phyloP scores from a whole-genome alignment of 768 basidiomycete genomes.

The Pisolithus tinctorius region DNA sequence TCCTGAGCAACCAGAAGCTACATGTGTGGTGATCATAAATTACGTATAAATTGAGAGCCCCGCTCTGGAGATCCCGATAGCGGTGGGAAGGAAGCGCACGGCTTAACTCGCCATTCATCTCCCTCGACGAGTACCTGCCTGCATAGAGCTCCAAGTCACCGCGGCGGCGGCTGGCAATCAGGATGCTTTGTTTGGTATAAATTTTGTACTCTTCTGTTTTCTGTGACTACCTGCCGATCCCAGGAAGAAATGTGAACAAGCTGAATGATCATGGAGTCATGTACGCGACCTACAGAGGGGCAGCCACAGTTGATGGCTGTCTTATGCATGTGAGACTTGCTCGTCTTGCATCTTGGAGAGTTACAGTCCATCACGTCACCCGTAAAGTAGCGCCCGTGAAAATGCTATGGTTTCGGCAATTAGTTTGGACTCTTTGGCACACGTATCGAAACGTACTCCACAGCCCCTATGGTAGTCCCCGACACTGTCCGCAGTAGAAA shows the following conservation, averaged over 20 bases:
- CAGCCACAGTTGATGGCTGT: constrained; percentile 31
- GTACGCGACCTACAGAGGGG: constrained; percentile 14
- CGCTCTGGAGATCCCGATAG: too few relatives aligned
- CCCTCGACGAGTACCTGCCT: too few relatives aligned
- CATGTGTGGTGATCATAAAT: too few relatives aligned
- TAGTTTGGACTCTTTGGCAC: neutral
- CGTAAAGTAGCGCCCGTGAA: constrained; percentile 33
- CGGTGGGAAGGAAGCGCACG: too few relatives aligned
- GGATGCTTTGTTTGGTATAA: constrained; percentile 29
- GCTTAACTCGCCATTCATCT: too few relatives aligned
- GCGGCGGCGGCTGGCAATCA: constrained; percentile 24
- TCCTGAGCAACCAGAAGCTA: too few relatives aligned
- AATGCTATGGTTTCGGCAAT: constrained; percentile 23
- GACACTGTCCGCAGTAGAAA: constrained; percentile 15
- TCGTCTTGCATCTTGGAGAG: constrained; percentile 27
- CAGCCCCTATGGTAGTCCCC: constrained; percentile 33
- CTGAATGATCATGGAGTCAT: neutral
- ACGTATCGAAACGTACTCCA: constrained; percentile 18
- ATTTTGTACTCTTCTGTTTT: constrained; percentile 30
- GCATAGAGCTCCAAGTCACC: constrained; percentile 1
- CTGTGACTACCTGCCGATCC: constrained; percentile 25
- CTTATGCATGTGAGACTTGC: constrained; percentile 28
- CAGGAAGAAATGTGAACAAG: constrained; percentile 11
- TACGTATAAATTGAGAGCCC: too few relatives aligned
- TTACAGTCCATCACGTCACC: constrained; percentile 27